Percentiles rank a stretch among this genome's conserved stretches.
phyloP scores from a whole-genome alignment of 805 yeast species.

The Lachancea nothofagi region DNA sequence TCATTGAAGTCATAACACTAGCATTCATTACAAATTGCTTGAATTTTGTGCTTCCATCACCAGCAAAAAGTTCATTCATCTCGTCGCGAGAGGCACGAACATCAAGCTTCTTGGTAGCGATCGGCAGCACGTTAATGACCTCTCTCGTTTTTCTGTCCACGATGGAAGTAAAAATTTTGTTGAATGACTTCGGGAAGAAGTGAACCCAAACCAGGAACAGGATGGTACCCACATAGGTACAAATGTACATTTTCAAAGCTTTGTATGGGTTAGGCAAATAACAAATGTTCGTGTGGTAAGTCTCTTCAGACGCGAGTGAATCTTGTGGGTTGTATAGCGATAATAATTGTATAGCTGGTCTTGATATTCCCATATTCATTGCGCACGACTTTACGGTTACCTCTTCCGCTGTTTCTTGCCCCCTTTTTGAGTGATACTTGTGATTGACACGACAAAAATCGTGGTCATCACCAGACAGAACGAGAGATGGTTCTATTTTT shows the following conservation, averaged over 20 bases:
- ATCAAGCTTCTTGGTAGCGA: slow-evolving; percentile 5
- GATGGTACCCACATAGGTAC: slow-evolving; percentile 20
- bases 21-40: slow-evolving; percentile 1
- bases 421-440: slow-evolving; percentile 24
- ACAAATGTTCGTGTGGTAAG: slow-evolving; percentile 46
- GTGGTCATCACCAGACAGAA: slow-evolving; percentile 94
- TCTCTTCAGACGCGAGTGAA: slow-evolving; percentile 13
- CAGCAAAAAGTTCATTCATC: background rate
- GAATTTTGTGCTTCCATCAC: background rate
- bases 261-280: slow-evolving; percentile 51
- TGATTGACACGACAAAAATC: slow-evolving; percentile 85
- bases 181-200: slow-evolving; percentile 29
- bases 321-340: slow-evolving; percentile 50
- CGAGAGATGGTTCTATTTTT: slow-evolving; percentile 55
- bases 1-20: slow-evolving; percentile 2
- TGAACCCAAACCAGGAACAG: slow-evolving; percentile 21
- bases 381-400: slow-evolving; percentile 84
- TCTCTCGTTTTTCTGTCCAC: background rate
- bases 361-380: slow-evolving; percentile 84
- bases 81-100: background rate
- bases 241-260: slow-evolving; percentile 36
- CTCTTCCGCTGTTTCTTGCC: slow-evolving; percentile 47
- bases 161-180: slow-evolving; percentile 9
- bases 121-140: background rate
- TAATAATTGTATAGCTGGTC: slow-evolving; percentile 82